These are phyloP conservation scores for Fusarium sp. DNA, from an alignment of 2,329 filamentous ascomycete species.

Conservation along the genomic window DNA sequence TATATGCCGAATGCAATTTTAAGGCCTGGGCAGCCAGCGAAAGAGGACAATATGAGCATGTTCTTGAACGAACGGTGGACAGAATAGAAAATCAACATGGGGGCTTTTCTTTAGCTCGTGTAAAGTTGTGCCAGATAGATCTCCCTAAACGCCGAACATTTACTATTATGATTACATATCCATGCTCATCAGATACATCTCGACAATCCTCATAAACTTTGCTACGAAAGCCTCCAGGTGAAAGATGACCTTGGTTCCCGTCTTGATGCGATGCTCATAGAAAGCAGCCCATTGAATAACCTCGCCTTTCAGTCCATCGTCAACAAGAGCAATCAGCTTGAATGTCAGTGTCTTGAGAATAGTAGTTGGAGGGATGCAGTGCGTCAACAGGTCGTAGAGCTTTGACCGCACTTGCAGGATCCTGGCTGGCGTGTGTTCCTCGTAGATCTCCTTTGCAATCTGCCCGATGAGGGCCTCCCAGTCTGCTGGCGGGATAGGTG, in stretches of 20 bases:
- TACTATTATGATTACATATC: slow-evolving; percentile 61
- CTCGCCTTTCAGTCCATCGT: slow-evolving; percentile 89
- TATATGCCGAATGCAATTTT: too few species aligned
- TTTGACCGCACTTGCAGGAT: slow-evolving; percentile 90
- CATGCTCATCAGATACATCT: slow-evolving; percentile 92
- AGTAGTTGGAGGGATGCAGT: slow-evolving; percentile 95
- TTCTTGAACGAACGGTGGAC: not conserved
- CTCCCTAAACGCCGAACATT: slow-evolving; percentile 40
- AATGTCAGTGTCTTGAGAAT: slow-evolving; percentile 96
- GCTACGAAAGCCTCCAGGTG: slow-evolving; percentile 98
- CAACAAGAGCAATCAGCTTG: slow-evolving; percentile 86
- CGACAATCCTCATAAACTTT: slow-evolving; percentile 96
- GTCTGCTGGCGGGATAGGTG: slow-evolving; percentile 91
- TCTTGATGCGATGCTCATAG: slow-evolving; percentile 93
- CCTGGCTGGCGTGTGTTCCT: slow-evolving; percentile 88
- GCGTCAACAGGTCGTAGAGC: slow-evolving; percentile 95
- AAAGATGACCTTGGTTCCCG: slow-evolving; percentile 95
- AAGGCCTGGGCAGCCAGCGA: too few species aligned
- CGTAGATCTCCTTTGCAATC: slow-evolving; percentile 92
- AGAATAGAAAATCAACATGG: slow-evolving; percentile 5
- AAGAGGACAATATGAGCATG: not conserved
- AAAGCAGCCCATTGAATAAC: slow-evolving; percentile 97
- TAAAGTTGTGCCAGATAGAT: slow-evolving; percentile 22
- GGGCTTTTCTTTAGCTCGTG: slow-evolving; percentile 17
- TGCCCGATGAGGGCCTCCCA: slow-evolving; percentile 93